Conservation (phyloP, 495 filamentous ascomycete species). For the Talaromyces proteolyticus region DNA sequence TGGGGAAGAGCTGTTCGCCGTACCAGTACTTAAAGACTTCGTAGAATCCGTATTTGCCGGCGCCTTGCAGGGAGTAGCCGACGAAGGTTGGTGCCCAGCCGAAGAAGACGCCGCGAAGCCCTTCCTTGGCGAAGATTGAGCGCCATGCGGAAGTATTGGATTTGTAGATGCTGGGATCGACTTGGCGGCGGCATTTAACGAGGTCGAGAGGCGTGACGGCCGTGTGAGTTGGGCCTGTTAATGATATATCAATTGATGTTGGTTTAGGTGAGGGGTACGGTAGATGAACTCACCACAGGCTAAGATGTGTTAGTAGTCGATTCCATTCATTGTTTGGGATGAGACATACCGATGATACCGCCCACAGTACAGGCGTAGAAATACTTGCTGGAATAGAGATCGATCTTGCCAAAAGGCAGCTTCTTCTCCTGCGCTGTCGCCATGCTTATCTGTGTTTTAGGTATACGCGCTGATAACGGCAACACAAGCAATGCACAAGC, state of each 20-base stretch:
- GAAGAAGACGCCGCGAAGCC: constrained; percentile 64
- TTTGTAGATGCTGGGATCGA: constrained; percentile 63
- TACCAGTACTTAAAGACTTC: constrained; percentile 72
- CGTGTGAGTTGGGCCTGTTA: constrained; percentile 47
- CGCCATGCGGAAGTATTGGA: constrained; percentile 64
- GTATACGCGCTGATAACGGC: too few relatives aligned
- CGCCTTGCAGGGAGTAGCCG: constrained; percentile 68
- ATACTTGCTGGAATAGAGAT: constrained; percentile 62
- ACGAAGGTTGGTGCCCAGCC: constrained; percentile 67
- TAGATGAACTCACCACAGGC: constrained; percentile 48
- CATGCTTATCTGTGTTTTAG: constrained; percentile 24
- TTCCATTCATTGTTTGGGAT: background rate
- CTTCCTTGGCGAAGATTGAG: constrained; percentile 57
- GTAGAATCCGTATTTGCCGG: constrained; percentile 73
- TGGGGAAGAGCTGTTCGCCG: constrained; percentile 57
- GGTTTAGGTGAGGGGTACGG: background rate
- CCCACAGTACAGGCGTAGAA: constrained; percentile 60
- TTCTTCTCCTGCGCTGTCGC: constrained; percentile 26
- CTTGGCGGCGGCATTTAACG: constrained; percentile 68
- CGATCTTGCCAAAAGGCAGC: constrained; percentile 50
- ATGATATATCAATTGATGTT: background rate
- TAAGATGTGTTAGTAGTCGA: constrained; percentile 13
- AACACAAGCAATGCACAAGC: background rate
- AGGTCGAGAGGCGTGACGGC: constrained; percentile 58
- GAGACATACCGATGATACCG: constrained; percentile 53